Percentiles rank a stretch among this genome's conserved stretches.
phyloP scores from a whole-genome alignment of 441 rosid genomes.

The Syzygium malaccense region DNA sequence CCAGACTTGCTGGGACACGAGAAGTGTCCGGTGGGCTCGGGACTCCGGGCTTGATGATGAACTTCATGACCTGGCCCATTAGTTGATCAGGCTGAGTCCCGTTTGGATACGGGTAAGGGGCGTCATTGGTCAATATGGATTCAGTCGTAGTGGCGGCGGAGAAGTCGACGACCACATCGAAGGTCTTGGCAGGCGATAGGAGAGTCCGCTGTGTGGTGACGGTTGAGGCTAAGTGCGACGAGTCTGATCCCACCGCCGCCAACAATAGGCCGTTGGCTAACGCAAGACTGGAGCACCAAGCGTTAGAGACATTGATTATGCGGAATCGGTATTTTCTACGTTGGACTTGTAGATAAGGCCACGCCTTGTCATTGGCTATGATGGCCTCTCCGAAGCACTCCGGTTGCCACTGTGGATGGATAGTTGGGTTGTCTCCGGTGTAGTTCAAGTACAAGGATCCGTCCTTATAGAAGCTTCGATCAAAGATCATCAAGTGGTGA shows the following conservation, averaged over 20 bases:
- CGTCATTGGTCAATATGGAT: background rate
- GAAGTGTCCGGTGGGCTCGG: background rate
- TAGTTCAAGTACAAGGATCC: constrained; percentile 49
- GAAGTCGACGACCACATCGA: background rate
- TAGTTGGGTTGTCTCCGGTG: background rate
- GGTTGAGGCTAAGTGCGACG: background rate
- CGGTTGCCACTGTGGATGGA: background rate
- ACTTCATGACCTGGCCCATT: background rate
- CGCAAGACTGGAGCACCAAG: background rate
- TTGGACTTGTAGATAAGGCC: background rate
- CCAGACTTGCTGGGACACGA: background rate
- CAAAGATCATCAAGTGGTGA: constrained; percentile 55
- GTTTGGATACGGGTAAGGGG: background rate
- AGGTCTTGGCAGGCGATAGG: background rate
- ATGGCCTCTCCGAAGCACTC: background rate
- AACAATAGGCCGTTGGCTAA: background rate
- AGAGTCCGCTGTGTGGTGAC: background rate
- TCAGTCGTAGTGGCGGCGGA: background rate
- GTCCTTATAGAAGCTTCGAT: constrained; percentile 51
- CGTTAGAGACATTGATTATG: background rate
- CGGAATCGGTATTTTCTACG: background rate
- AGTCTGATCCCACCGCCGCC: background rate
- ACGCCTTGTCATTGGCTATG: background rate
- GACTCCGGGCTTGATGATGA: background rate
- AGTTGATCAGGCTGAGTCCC: background rate